Percentiles rank a stretch among this genome's conserved stretches.
phyloP scores from a whole-genome alignment of 371 early-diverging fungal species.

The Actinomortierella ambigua region DNA sequence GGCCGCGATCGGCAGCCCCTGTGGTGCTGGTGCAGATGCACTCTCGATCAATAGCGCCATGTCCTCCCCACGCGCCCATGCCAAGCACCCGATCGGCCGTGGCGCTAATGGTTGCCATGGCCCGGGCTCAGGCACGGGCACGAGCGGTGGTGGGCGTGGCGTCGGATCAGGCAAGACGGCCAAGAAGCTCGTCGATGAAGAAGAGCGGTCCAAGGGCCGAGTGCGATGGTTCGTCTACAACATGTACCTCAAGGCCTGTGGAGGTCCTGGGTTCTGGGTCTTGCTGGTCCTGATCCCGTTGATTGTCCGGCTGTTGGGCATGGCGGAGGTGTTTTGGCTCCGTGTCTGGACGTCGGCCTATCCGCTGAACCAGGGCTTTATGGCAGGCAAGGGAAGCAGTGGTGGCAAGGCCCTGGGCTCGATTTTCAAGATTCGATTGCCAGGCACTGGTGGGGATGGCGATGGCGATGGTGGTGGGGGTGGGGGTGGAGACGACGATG shows the following conservation, averaged over 20 bases:
- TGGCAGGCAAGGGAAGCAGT: too few relatives aligned
- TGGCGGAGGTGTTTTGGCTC: constrained; percentile 34
- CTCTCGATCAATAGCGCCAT: too few relatives aligned
- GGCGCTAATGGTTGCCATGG: neutral
- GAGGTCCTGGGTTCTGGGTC: constrained; percentile 36
- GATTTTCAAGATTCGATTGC: neutral
- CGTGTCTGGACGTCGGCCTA: constrained; percentile 11
- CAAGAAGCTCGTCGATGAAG: constrained; percentile 38
- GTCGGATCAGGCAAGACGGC: constrained; percentile 8
- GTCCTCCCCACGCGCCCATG: neutral
- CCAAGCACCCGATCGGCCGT: neutral
- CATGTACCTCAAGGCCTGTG: constrained; percentile 38
- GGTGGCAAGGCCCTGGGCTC: too few relatives aligned
- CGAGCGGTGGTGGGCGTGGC: neutral
- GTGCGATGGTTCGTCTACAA: constrained; percentile 38
- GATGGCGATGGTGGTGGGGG: constrained; percentile 7
- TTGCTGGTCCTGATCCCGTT: constrained; percentile 20
- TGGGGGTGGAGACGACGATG: constrained; percentile 13
- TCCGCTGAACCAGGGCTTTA: neutral
- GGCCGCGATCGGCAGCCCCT: too few relatives aligned
- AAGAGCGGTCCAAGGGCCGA: constrained; percentile 34
- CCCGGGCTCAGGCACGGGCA: constrained; percentile 4
- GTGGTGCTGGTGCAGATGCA: constrained; percentile 10
- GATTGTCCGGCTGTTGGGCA: constrained; percentile 15
- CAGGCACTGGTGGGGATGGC: neutral